Evolutionary conservation across 768 basidiomycete genomes (phyloP).

Genomic region (Boletus tylopilopsis): DNA sequence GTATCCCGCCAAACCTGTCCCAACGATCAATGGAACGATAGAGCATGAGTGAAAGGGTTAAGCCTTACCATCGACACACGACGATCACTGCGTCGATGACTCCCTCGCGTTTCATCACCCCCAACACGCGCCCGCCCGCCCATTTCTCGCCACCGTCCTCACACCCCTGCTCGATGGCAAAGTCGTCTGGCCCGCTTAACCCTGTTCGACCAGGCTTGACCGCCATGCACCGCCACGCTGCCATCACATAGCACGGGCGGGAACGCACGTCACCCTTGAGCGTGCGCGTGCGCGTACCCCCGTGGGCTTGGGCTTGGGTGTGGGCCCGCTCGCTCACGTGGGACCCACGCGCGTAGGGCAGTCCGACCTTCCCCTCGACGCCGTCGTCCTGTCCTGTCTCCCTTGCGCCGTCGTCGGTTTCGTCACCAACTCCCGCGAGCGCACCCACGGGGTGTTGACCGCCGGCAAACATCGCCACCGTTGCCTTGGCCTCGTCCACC

Average conservation of each 20-base stretch:
- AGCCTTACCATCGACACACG: conserved; percentile 61
- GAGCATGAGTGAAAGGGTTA: neutral
- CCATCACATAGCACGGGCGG: too few species aligned
- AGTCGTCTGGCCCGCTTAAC: conserved; percentile 70
- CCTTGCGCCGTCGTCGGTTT: too few species aligned
- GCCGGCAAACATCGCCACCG: too few species aligned
- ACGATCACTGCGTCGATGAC: conserved; percentile 77
- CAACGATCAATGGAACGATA: neutral
- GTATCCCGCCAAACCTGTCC: conserved; percentile 78
- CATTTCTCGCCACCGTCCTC: conserved; percentile 80
- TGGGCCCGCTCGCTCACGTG: too few species aligned
- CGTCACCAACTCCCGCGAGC: too few species aligned
- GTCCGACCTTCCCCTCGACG: too few species aligned
- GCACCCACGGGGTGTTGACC: neutral
- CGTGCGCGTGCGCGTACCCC: neutral
- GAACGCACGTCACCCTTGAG: neutral
- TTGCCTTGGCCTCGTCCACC: conserved; percentile 42
- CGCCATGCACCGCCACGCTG: conserved; percentile 77
- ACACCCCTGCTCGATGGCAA: conserved; percentile 56
- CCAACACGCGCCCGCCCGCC: conserved; percentile 60
- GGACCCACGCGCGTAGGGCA: too few species aligned
- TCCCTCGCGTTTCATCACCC: conserved; percentile 65
- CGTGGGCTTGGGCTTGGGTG: too few species aligned
- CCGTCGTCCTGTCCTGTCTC: too few species aligned
- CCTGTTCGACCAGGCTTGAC: conserved; percentile 63